Evolutionary conservation across 768 basidiomycete genomes (phyloP), one percentile per base, ranked within the genome.

Genomic region (Leccinum fibrillosum): DNA sequence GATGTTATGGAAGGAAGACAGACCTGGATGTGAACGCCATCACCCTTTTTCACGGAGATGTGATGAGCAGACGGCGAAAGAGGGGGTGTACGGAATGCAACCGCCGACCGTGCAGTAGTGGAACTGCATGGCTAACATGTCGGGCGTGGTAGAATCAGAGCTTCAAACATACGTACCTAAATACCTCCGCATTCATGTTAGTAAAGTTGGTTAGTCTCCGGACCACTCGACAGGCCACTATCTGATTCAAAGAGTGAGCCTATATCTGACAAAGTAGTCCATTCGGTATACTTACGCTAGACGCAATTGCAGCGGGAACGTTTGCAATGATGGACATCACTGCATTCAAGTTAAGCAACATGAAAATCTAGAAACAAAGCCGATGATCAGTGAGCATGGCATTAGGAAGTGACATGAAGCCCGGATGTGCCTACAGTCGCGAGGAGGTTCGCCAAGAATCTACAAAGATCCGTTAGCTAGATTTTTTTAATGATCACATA

Each of bases 271-370:
- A 11, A 28, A 51, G 12, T 3, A 17, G 11, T 15, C 26, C 4
- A 9, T 44, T 39, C 9, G 1, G 12, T 34, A 15, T 13, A 37
- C 79, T 63, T 58, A 88, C 87, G 39, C 86, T 88, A 44, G 85
- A 85, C 4, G 82, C 80, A 58, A 88, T 82, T 17, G 86, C 86
- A 34, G 87, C 86, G 3, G 87, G 87, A 45, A 89, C 86, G 62
- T 89, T 89, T 49, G 82, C 83, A 54, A 89, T 85, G 69, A 89
- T 83, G 32, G 84, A 85, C 85, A 88, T 86, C 55, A 88, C 80
- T n/a, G 83, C 77, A 62, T 88, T 88, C 53, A 88, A 74, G 70
- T 89, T 78, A 15, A 89, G 71, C 44, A 88, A 69, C 85, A 88
- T 86, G 71, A 87, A 86, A 55, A 77, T 71, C 76, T 79, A 57